Percentiles rank a stretch among this genome's conserved stretches.
Conservation (phyloP, 352 stramenopile species). For the Phytophthora sp. region DNA sequence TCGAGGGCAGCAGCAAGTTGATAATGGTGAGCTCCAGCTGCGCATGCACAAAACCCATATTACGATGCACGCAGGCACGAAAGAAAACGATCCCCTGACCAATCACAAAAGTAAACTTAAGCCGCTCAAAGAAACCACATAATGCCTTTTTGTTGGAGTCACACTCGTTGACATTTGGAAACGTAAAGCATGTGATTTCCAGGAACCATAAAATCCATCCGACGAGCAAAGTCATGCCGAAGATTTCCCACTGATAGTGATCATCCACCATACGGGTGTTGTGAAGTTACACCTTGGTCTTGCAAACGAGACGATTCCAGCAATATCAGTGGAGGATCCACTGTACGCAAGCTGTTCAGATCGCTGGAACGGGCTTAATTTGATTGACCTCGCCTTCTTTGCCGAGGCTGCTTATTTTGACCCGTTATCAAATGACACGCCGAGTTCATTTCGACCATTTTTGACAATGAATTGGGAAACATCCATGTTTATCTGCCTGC, state of each 20-base stretch:
- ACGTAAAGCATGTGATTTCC: conserved; percentile 81
- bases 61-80: conserved; percentile 75
- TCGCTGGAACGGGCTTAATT: conserved; percentile 72
- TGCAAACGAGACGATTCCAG: conserved; percentile 42
- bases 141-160: conserved; percentile 74
- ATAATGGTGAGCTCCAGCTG: conserved; percentile 91
- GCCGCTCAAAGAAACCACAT: conserved; percentile 69
- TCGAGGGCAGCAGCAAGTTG: conserved; percentile 84
- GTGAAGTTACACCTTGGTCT: conserved; percentile 84
- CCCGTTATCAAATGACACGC: conserved; percentile 78
- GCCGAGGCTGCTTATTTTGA: conserved; percentile 91
- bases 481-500: conserved; percentile 67
- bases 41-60: conserved; percentile 88
- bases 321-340: conserved; percentile 53
- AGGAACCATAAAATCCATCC: conserved; percentile 79
- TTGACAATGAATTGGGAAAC: conserved; percentile 46
- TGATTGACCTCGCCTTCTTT: conserved; percentile 87
- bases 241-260: conserved; percentile 73
- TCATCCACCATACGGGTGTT: conserved; percentile 88
- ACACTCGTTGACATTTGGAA: conserved; percentile 59
- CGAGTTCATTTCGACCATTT: conserved; percentile 75
- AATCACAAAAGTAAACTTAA: conserved; percentile 86
- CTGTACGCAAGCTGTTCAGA: conserved; percentile 81
- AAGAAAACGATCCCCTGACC: conserved; percentile 84
- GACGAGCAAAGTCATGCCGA: conserved; percentile 72